These are phyloP conservation scores for Penicillium hordei DNA, from an alignment of 2,329 filamentous ascomycete genomes.

Conservation along the genomic window DNA sequence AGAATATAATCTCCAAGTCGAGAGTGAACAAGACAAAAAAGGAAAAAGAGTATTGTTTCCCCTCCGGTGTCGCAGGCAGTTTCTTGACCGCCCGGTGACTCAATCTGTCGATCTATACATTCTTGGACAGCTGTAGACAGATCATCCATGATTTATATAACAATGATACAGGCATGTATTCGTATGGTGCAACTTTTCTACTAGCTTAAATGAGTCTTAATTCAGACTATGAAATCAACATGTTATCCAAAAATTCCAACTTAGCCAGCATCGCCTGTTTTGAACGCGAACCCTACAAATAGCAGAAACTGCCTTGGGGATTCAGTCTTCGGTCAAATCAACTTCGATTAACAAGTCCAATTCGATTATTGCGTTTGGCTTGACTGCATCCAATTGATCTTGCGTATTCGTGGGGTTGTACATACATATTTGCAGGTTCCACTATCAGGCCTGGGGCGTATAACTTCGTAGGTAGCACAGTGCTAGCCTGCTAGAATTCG, in stretches of 20 bases:
- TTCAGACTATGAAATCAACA: neutral
- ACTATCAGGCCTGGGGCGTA: neutral
- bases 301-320: neutral
- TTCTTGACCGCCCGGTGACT: constrained; percentile 25
- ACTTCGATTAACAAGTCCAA: neutral
- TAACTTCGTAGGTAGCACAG: neutral
- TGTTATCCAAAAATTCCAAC: neutral
- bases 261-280: neutral
- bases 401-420: neutral
- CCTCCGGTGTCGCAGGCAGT: constrained; percentile 25
- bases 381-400: neutral
- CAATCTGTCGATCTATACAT: constrained; percentile 10
- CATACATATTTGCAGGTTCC: neutral
- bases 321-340: neutral
- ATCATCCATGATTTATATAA: neutral
- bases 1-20: neutral
- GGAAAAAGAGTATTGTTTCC: constrained; percentile 19
- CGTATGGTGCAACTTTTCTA: neutral
- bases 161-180: neutral
- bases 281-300: neutral
- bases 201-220: neutral
- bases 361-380: neutral
- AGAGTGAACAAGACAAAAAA: constrained; percentile 1
- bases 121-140: neutral
- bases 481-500: neutral